Percentiles rank a stretch among this genome's conserved stretches.
Conservation (phyloP, 352 stramenopile genomes). For the Blastocystis sp. region DNA sequence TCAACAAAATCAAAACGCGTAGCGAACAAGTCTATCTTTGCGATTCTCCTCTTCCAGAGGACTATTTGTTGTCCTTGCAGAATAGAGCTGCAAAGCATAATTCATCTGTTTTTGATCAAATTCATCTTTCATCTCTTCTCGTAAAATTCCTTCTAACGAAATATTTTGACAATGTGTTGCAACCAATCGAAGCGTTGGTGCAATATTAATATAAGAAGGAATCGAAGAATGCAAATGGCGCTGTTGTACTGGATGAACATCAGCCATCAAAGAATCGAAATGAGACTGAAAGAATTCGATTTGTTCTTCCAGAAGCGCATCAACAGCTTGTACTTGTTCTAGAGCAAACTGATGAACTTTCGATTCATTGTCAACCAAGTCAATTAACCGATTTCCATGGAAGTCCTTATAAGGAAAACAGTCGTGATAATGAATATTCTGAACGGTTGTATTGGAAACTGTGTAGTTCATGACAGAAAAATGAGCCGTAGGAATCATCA, state of each 20-base stretch:
- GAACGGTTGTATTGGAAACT: not conserved
- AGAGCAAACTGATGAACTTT: not conserved
- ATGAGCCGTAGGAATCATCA: not conserved
- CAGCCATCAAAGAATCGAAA: not conserved
- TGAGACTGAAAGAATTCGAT: not conserved
- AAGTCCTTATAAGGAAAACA: not conserved
- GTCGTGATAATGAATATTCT: not conserved
- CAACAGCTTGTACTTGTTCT: not conserved
- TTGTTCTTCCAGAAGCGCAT: not conserved
- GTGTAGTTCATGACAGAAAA: not conserved
- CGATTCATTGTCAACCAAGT: not conserved
- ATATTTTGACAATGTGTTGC: no score
- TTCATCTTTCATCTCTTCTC: not conserved
- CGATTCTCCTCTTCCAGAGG: not conserved
- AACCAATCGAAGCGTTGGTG: constrained; percentile 11
- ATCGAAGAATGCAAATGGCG: not conserved
- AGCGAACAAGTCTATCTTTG: not conserved
- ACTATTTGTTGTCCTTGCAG: not conserved
- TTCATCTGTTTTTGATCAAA: constrained; percentile 25
- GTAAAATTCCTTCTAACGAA: not conserved
- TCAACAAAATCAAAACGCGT: not conserved
- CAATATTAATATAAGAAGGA: not conserved
- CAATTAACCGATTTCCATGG: not conserved
- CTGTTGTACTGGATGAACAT: not conserved
- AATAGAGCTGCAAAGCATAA: not conserved